Base-by-base conservation (phyloP, 306 rosid species). In the Dalbergia oliveri region DNA sequence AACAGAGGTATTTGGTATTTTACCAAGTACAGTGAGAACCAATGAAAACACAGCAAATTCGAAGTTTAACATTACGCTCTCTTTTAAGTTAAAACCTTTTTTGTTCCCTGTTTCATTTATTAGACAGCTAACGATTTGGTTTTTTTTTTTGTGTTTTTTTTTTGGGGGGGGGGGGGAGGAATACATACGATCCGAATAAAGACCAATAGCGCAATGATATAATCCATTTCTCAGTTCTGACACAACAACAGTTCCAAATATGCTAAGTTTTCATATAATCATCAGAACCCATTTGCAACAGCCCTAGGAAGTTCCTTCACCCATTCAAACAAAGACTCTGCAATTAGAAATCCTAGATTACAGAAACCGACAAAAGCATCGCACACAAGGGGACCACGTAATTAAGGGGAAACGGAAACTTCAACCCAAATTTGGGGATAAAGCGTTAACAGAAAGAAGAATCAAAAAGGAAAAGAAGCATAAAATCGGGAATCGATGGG, bases 1-100 rank as follows among this genome's bases (percentile, higher is more conserved):
- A 50, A 13, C 6, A 81, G 89, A 19, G 86, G 88, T 21, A 80
- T 21, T 26, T 26, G 31, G 31, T 26, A 26, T 26, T 37, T 79
- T 16, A 19, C 23, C 10, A 12, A 47, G 37, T 18, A 33, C 14
- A 57, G 15, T 4, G 60, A 41, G 59, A 39, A n/a, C 18, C 51
- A 18, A 35, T 15, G 34, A 65, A 59, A 58, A 45, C 43, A 31
- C 15, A 61, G n/a, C 59, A 62, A 76, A 41, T 19, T 8, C 33
- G 21, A 69, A 76, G 73, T 26, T 68, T 33, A 50, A 41, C 26
- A 76, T 76, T 6, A 9, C 47, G 43, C 7, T 57, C 26, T n/a
- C 53, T 21, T 21, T 72, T 1, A 63, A 65, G 60, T 35, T 65
- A 21, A 49, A 39, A 41, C 23, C 23, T 14, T 5, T 66, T 66